Percentiles rank a stretch among this genome's conserved stretches.
Evolutionary conservation across 2,329 filamentous ascomycete genomes (phyloP).

Genomic region (Paraphaeosphaeria minitans): DNA sequence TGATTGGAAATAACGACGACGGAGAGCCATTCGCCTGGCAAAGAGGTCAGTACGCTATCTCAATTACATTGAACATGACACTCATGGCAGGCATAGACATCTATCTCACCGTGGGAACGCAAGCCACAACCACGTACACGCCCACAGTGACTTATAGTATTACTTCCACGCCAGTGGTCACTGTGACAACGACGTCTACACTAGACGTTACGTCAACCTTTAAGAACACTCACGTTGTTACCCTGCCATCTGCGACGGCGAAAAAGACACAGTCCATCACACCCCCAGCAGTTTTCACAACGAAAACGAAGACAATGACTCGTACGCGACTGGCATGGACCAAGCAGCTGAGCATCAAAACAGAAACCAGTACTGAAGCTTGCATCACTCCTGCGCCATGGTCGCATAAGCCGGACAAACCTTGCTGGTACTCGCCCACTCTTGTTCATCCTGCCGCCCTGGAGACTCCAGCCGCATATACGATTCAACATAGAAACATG

Average conservation of each 20-base stretch:
- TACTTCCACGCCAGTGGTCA: constrained; percentile 35
- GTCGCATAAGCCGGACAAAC: constrained; percentile 39
- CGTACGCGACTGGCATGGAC: constrained; percentile 23
- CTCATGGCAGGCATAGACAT: constrained; percentile 28
- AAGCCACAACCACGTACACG: constrained; percentile 39
- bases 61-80: neutral
- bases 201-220: constrained; percentile 30
- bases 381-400: constrained; percentile 42
- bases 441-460: constrained; percentile 37
- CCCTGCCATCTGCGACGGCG: constrained; percentile 40
- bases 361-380: constrained; percentile 44
- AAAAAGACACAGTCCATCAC: constrained; percentile 39
- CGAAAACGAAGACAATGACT: constrained; percentile 34
- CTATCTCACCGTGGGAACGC: constrained; percentile 39
- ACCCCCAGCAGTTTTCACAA: constrained; percentile 35
- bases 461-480: constrained; percentile 32
- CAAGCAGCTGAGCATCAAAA: constrained; percentile 33
- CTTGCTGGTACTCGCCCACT: constrained; percentile 43
- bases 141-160: constrained; percentile 41
- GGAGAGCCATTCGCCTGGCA: constrained; percentile 53
- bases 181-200: constrained; percentile 31
- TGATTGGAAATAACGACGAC: constrained; percentile 53
- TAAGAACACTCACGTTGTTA: constrained; percentile 37
- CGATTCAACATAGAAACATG: constrained; percentile 29
- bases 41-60: constrained; percentile 44